Conservation (phyloP, 2,329 filamentous ascomycete genomes). For the Geosmithia flava region DNA sequence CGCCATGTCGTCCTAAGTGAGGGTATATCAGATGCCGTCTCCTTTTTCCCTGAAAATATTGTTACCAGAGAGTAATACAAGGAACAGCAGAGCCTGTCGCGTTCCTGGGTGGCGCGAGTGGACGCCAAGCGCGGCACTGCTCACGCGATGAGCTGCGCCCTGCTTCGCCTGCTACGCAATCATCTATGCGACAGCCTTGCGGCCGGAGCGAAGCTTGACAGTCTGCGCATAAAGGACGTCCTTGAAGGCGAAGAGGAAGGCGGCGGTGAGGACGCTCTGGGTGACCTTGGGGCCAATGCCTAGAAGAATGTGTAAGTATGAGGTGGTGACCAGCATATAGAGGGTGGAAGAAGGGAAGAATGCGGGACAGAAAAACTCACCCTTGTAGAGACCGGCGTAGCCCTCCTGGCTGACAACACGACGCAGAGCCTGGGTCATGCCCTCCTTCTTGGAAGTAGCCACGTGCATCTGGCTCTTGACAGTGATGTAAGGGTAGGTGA, state of each 20-base stretch:
- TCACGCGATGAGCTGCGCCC: too few relatives aligned
- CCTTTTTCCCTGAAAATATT: background rate
- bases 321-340: background rate
- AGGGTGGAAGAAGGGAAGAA: background rate
- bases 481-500: slow-evolving; percentile 98
- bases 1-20: background rate
- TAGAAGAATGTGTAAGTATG: slow-evolving; percentile 19
- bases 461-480: slow-evolving; percentile 98
- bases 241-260: slow-evolving; percentile 96
- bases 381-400: slow-evolving; percentile 86
- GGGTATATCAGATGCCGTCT: background rate
- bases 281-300: slow-evolving; percentile 94
- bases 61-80: background rate
- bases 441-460: slow-evolving; percentile 67
- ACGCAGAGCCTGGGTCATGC: slow-evolving; percentile 64
- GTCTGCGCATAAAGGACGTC: slow-evolving; percentile 85
- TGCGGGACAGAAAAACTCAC: slow-evolving; percentile 30
- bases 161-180: too few relatives aligned
- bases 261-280: slow-evolving; percentile 91
- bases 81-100: background rate
- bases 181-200: slow-evolving; percentile 2
- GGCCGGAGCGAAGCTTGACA: slow-evolving; percentile 44
- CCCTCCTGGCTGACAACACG: slow-evolving; percentile 81
- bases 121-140: background rate
- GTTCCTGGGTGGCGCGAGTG: background rate